phyloP scores from a whole-genome alignment of 2,329 filamentous ascomycete genomes.

The Tolypocladium endophyticum region DNA sequence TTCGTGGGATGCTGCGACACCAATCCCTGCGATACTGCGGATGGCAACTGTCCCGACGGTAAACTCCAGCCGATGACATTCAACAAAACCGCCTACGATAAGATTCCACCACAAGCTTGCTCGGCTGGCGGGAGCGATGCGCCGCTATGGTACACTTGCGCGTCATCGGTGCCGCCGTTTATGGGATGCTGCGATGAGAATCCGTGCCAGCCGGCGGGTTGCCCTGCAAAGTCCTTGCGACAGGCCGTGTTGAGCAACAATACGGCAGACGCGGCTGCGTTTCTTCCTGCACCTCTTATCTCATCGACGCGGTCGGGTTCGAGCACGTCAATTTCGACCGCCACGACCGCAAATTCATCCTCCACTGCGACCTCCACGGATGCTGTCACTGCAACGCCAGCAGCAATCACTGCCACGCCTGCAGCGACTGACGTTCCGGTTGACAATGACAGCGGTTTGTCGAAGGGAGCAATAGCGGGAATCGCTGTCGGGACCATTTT shows the following conservation, averaged over 20 bases:
- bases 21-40: conserved; percentile 20
- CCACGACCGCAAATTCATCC: neutral
- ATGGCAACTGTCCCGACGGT: conserved; percentile 21
- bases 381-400: neutral
- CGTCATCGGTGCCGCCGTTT: conserved; percentile 17
- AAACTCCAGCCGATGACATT: conserved; percentile 18
- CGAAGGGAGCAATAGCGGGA: neutral
- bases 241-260: neutral
- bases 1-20: conserved; percentile 31
- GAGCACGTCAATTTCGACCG: neutral
- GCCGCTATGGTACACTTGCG: conserved; percentile 24
- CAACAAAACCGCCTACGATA: conserved; percentile 9
- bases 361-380: neutral
- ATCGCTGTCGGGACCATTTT: neutral
- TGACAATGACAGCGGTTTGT: neutral
- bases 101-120: conserved; percentile 22
- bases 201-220: conserved; percentile 6
- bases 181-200: conserved; percentile 25
- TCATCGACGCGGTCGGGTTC: too few species aligned
- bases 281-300: neutral
- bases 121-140: conserved; percentile 6
- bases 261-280: neutral
- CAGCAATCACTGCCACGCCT: neutral
- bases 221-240: neutral
- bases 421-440: neutral